Evolutionary conservation across 2,329 filamentous ascomycete species (phyloP).

Genomic region (Cercospora sp.): DNA sequence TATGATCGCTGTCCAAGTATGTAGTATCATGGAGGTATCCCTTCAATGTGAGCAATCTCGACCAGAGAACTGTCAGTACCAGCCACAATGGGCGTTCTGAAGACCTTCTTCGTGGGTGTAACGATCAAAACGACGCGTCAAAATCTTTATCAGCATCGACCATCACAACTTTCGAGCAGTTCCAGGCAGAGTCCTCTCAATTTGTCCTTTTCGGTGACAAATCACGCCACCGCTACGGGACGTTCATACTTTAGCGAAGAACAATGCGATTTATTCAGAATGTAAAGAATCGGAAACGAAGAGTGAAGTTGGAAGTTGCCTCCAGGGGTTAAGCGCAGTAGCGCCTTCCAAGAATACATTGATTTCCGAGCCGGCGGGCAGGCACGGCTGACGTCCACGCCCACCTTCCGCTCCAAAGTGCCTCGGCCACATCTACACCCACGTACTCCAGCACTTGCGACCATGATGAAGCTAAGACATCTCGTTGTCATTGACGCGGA

Average conservation of each 20-base stretch:
- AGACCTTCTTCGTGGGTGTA: neutral
- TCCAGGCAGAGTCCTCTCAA: neutral
- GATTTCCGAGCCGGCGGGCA: neutral
- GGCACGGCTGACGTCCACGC: too few species aligned
- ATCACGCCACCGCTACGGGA: too few species aligned
- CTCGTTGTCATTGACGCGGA: neutral
- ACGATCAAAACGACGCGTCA: neutral
- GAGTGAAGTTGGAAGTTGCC: neutral
- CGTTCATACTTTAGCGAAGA: too few species aligned
- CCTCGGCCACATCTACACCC: neutral
- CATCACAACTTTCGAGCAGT: neutral
- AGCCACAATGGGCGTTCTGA: neutral
- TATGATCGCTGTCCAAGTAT: neutral
- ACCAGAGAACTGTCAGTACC: neutral
- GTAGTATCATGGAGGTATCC: neutral
- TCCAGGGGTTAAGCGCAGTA: neutral
- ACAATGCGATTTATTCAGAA: too few species aligned
- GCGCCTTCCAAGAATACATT: neutral
- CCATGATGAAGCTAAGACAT: neutral
- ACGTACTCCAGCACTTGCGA: neutral
- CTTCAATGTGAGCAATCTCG: neutral
- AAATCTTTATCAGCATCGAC: neutral
- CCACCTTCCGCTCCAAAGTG: neutral
- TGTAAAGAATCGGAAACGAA: too few species aligned
- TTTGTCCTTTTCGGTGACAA: neutral